Evolutionary conservation across 1,139 yeast species (phyloP).

Genomic region (Pichia norvegensis): DNA sequence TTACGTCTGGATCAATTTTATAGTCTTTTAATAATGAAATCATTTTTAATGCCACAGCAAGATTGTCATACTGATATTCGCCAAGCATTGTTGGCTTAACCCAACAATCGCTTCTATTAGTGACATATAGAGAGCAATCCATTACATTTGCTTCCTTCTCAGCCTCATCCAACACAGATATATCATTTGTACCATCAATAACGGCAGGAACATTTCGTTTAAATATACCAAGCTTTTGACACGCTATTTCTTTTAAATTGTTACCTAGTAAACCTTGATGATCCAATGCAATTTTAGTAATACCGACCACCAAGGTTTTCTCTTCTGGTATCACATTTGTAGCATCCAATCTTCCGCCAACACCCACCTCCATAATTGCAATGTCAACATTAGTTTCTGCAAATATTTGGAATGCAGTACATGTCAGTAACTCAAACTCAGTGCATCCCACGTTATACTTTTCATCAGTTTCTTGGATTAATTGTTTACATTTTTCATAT

Average conservation of each 20-base stretch:
- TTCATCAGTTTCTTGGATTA: slow-evolving; percentile 34
- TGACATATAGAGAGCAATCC: slow-evolving; percentile 13
- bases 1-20: slow-evolving; percentile 26
- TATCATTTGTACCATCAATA: slow-evolving; percentile 61
- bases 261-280: slow-evolving; percentile 71
- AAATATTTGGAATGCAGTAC: slow-evolving; percentile 74
- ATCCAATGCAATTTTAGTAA: slow-evolving; percentile 79
- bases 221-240: slow-evolving; percentile 78
- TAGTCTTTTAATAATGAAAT: slow-evolving; percentile 30
- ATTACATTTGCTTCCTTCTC: slow-evolving; percentile 21
- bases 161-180: slow-evolving; percentile 42
- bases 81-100: slow-evolving; percentile 55
- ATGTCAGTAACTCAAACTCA: slow-evolving; percentile 79
- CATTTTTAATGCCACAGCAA: slow-evolving; percentile 61
- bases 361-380: slow-evolving; percentile 83
- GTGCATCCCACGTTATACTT: slow-evolving; percentile 53
- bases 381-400: slow-evolving; percentile 49
- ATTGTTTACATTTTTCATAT: slow-evolving; percentile 40
- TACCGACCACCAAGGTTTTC: slow-evolving; percentile 54
- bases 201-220: slow-evolving; percentile 56
- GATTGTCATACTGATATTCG: slow-evolving; percentile 60
- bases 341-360: slow-evolving; percentile 85
- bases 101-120: slow-evolving; percentile 6
- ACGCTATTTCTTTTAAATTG: slow-evolving; percentile 55
- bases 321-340: slow-evolving; percentile 51